Evolutionary conservation across 371 early-diverging fungal species (phyloP).

Genomic region (Rhizopus stolonifer): DNA sequence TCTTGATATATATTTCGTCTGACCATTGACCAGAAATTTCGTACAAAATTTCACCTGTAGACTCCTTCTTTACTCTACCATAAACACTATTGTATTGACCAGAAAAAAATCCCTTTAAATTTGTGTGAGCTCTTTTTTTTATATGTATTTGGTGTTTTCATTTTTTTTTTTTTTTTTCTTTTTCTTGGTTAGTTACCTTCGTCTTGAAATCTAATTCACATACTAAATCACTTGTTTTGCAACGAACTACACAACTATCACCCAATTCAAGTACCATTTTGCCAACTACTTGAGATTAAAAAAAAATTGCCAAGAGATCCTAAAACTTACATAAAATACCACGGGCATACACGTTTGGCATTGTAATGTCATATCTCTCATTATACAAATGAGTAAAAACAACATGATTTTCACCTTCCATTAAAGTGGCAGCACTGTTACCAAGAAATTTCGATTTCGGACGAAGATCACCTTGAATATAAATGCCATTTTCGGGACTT

Average conservation of each 20-base stretch:
- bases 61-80: slow-evolving; percentile 79
- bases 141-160: too few species aligned
- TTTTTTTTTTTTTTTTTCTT: too few species aligned
- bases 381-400: slow-evolving; percentile 62
- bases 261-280: slow-evolving; percentile 93
- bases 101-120: slow-evolving; percentile 64
- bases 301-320: too few species aligned
- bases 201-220: slow-evolving; percentile 89
- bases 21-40: slow-evolving; percentile 90
- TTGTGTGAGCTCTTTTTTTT: too few species aligned
- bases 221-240: slow-evolving; percentile 71
- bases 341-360: slow-evolving; percentile 55
- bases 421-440: slow-evolving; percentile 87
- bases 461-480: slow-evolving; percentile 77
- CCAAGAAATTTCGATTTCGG: slow-evolving; percentile 90
- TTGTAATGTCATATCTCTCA: slow-evolving; percentile 77
- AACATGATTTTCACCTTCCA: slow-evolving; percentile 81
- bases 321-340: slow-evolving; percentile 29
- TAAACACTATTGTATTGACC: slow-evolving; percentile 79
- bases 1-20: slow-evolving; percentile 62
- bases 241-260: slow-evolving; percentile 73
- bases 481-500: slow-evolving; percentile 78
- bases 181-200: too few species aligned
- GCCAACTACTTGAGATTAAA: too few species aligned
- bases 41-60: slow-evolving; percentile 74